Conservation (phyloP, 768 basidiomycete species). For the Tricholoma furcatifolium region DNA sequence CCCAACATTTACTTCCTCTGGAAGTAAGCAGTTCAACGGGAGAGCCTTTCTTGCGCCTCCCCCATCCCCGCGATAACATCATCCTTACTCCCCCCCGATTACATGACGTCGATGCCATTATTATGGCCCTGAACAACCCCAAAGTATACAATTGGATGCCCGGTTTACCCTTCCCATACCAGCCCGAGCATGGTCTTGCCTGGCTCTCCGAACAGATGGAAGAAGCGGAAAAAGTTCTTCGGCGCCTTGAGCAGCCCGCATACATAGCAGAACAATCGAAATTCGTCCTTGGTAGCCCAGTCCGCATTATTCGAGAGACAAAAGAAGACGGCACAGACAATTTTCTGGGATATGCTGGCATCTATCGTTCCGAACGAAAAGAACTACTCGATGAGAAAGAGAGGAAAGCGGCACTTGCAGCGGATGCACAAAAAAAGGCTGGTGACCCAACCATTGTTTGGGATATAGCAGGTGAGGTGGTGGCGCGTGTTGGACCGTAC, state of each 20-base stretch:
- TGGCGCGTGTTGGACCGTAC: neutral
- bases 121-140: constrained; percentile 36
- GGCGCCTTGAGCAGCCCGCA: constrained; percentile 16
- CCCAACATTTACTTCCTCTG: constrained; percentile 1
- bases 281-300: constrained; percentile 30
- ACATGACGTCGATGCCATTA: constrained; percentile 33
- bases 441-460: constrained; percentile 51
- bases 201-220: constrained; percentile 18
- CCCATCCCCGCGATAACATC: constrained; percentile 40
- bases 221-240: constrained; percentile 22
- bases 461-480: constrained; percentile 46
- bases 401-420: constrained; percentile 23
- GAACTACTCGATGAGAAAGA: constrained; percentile 29
- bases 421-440: constrained; percentile 32
- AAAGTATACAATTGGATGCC: constrained; percentile 35
- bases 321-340: constrained; percentile 24
- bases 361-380: constrained; percentile 27
- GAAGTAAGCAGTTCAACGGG: constrained; percentile 35
- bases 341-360: constrained; percentile 31
- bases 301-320: constrained; percentile 43
- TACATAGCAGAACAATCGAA: neutral
- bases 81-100: constrained; percentile 51
- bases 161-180: constrained; percentile 43
- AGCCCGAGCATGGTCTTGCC: constrained; percentile 19
- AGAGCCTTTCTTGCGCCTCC: constrained; percentile 53